phyloP scores from a whole-genome alignment of 202 grass and related monocot genomes.

The Zizania palustris region DNA sequence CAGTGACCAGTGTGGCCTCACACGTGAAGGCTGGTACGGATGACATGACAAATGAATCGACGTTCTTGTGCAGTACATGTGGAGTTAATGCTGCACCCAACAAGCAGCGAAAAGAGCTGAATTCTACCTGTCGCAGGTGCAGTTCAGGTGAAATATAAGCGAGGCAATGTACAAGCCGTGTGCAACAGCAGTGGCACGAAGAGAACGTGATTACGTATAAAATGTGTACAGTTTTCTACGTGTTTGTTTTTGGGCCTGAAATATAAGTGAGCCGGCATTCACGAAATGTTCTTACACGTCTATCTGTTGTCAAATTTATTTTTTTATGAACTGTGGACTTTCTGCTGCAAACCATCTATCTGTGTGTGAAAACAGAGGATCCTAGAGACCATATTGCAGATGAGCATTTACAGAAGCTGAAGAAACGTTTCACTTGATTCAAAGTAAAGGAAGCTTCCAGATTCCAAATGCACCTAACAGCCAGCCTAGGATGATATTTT shows the following conservation, averaged over 20 bases:
- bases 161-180: not conserved
- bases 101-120: not conserved
- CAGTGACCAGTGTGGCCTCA: not conserved
- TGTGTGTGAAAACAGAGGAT: too few species aligned
- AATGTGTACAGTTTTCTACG: too few species aligned
- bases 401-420: too few species aligned
- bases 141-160: not conserved
- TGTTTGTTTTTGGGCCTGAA: too few species aligned
- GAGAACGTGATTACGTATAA: not conserved
- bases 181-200: not conserved
- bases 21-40: not conserved
- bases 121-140: not conserved
- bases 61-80: not conserved
- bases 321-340: not conserved
- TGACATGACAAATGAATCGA: not conserved
- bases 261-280: not conserved
- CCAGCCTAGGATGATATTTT: too few species aligned
- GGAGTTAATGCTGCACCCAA: not conserved
- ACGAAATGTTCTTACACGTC: not conserved
- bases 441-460: too few species aligned
- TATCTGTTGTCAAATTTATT: too few species aligned
- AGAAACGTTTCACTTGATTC: too few species aligned
- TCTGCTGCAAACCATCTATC: not conserved
- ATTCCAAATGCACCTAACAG: too few species aligned
- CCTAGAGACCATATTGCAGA: too few species aligned